Base-by-base conservation (phyloP, 1,139 yeast genomes). In the Debaryomycetaceae sp. region DNA sequence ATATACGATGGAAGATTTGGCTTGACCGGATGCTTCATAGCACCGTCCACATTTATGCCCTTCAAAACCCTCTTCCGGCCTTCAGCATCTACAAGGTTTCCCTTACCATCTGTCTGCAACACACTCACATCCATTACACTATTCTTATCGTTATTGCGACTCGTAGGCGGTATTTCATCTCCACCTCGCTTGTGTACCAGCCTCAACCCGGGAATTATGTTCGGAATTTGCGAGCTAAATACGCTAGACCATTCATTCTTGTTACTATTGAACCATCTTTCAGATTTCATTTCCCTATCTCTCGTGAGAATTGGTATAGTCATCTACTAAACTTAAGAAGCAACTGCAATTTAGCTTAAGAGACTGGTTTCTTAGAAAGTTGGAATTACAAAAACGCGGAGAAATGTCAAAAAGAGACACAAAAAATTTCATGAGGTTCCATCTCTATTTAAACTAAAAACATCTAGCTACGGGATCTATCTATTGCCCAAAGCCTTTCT, bases 1-100 rank as follows among this genome's bases (percentile, higher is more conserved):
- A 51, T 52, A 49, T 80, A 76, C 2, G 84, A 71, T 1, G 85
- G 77, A 49, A 78, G 59, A 41, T 61, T 48, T 0, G 95, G 94
- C 1, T 45, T 51, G 1, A 65, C 56, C 0, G 98, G 98, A 35
- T 79, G 64, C 57, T 91, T 91, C 51, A 85, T 73, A 34, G 83
- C 79, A 0, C 87, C 83, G 45, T 91, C 95, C 19, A 89, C 64
- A 58, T 91, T 91, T 45, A 91, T 85, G 1, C 98, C 98, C 46
- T 87, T 79, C 33, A 91, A 64, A 11, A 75, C 70, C 6, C 88
- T 67, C 17, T 67, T 69, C 35, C 95, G 67, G 2, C 87, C 91
- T 2, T 67, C 47, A 0, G 56, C 46, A 56, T 89, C 95, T 3
- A 75, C 61, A 54, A 91, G 80, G 44, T 73, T 67, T 2, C 94